Conservation (phyloP, 2,329 filamentous ascomycete species). For the Moelleriella libera region DNA sequence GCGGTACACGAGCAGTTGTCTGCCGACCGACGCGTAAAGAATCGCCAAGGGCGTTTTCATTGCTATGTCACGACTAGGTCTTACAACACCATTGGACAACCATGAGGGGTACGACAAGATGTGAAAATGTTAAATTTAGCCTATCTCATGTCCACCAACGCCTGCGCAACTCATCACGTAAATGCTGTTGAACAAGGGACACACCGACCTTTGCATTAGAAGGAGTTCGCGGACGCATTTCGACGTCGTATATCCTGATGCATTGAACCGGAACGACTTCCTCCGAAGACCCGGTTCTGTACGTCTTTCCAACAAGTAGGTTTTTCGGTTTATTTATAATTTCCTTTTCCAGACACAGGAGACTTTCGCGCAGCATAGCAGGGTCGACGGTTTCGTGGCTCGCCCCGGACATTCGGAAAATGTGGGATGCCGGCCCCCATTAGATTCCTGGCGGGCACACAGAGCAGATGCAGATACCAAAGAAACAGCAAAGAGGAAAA, state of each 20-base stretch:
- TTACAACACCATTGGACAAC: too few species aligned
- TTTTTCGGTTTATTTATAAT: too few species aligned
- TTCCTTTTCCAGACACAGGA: too few species aligned
- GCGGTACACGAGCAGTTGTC: too few species aligned
- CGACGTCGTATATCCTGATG: background rate
- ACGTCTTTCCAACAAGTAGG: too few species aligned
- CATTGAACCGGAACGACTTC: background rate
- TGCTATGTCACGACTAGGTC: too few species aligned
- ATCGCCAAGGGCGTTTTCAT: too few species aligned
- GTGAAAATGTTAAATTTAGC: constrained; percentile 5
- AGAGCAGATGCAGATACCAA: background rate
- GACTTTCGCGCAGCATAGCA: too few species aligned
- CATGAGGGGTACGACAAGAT: background rate
- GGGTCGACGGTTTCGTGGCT: too few species aligned
- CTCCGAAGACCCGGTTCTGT: background rate
- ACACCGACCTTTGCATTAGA: background rate
- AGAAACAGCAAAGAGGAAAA: background rate
- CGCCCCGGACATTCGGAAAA: too few species aligned
- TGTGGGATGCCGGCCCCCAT: too few species aligned
- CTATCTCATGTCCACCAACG: constrained; percentile 8
- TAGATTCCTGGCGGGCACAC: background rate
- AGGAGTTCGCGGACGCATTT: background rate
- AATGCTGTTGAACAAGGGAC: background rate
- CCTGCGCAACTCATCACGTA: constrained; percentile 1
- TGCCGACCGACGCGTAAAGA: too few species aligned